phyloP scores from a whole-genome alignment of 306 rosid species.

The Sechiopsis laciniata region DNA sequence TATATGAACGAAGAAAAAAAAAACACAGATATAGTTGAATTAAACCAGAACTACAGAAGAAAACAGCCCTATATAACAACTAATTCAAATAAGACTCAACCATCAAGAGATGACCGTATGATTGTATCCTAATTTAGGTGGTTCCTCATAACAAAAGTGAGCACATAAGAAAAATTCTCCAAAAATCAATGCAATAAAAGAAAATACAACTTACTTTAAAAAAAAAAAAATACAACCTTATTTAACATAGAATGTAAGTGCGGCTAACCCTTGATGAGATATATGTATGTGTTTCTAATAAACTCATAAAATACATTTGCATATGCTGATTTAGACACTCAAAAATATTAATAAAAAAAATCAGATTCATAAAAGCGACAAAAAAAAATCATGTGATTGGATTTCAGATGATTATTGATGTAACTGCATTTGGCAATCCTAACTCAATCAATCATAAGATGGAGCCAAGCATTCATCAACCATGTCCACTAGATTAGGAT shows the following conservation, averaged over 20 bases:
- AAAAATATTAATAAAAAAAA: no score
- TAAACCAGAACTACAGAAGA: no score
- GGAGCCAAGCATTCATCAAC: constrained; percentile 95
- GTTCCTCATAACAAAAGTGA: background rate
- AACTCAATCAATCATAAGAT: constrained; percentile 38
- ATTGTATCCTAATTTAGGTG: background rate
- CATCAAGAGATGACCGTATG: no score
- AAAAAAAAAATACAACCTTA: constrained; percentile 1
- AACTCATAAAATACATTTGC: background rate
- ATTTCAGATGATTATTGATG: constrained; percentile 2
- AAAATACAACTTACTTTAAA: background rate
- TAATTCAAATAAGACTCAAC: no score
- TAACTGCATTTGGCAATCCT: constrained; percentile 10
- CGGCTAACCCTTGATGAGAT: constrained; percentile 10
- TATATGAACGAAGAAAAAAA: no score
- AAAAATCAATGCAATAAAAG: background rate
- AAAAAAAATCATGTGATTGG: background rate
- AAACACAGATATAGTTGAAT: no score
- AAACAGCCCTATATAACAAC: no score
- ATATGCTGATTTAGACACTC: no score
- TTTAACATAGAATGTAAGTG: background rate
- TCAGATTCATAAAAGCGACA: background rate
- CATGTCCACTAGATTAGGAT: constrained; percentile 73
- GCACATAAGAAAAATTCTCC: background rate
- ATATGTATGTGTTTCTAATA: background rate